Conservation (phyloP, 441 rosid species). For the Aquilaria agallochum region DNA sequence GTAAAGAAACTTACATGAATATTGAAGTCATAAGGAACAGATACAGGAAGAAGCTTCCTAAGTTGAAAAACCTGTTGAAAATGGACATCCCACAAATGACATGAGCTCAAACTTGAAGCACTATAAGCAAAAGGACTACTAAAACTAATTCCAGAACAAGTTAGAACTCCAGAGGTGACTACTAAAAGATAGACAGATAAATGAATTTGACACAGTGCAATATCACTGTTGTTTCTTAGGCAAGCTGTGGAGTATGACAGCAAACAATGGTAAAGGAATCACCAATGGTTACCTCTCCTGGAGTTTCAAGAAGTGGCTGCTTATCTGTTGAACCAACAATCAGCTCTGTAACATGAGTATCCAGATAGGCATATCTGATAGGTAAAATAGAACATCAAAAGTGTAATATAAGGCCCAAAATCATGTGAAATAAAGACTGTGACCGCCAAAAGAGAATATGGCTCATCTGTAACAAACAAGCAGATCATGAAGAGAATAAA, state of each 20-base stretch:
- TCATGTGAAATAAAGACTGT: too few relatives aligned
- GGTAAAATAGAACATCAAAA: slow-evolving; percentile 6
- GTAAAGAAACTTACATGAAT: slow-evolving; percentile 60
- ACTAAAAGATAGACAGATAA: background rate
- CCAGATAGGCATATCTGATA: slow-evolving; percentile 54
- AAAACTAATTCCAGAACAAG: slow-evolving; percentile 2
- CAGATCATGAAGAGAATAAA: too few relatives aligned
- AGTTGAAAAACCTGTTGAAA: slow-evolving; percentile 73
- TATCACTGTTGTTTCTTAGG: too few relatives aligned
- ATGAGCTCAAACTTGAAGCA: background rate
- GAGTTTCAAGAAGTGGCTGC: slow-evolving; percentile 89
- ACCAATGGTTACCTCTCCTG: slow-evolving; percentile 54
- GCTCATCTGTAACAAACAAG: too few relatives aligned
- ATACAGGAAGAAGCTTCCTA: slow-evolving; percentile 78
- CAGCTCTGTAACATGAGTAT: slow-evolving; percentile 48
- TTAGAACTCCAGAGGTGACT: background rate
- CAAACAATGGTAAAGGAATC: slow-evolving; percentile 5
- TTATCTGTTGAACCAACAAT: slow-evolving; percentile 73
- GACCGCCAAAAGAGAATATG: too few relatives aligned
- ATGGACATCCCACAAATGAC: background rate
- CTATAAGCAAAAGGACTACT: slow-evolving; percentile 1
- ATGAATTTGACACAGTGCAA: background rate
- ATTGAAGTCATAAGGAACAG: slow-evolving; percentile 75
- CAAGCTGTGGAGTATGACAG: too few relatives aligned
- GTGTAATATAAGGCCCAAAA: background rate